Evolutionary conservation across 1,284 basidiomycete species (phyloP).

Genomic region (Austroboletus niveus): DNA sequence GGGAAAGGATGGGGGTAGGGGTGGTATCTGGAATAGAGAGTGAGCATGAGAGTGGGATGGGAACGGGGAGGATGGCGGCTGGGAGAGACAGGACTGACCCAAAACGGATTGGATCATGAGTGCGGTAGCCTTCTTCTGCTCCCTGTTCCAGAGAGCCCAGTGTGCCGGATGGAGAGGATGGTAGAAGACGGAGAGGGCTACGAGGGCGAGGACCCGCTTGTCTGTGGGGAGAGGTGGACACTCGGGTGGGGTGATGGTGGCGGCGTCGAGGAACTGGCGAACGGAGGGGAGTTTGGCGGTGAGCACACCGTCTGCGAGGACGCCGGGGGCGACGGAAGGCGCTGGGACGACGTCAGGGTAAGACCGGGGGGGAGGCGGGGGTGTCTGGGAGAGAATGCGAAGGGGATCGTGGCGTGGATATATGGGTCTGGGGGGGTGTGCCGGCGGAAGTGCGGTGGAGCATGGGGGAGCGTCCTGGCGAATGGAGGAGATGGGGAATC

Average conservation of each 20-base stretch:
- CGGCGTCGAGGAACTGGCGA: conserved; percentile 25
- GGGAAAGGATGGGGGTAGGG: conserved; percentile 33
- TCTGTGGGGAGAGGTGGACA: conserved; percentile 29
- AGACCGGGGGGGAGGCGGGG: conserved; percentile 22
- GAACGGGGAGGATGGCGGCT: background rate
- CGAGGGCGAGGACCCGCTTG: conserved; percentile 32
- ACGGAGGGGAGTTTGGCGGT: conserved; percentile 30
- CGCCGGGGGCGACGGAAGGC: conserved; percentile 29
- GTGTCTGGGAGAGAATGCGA: conserved; percentile 27
- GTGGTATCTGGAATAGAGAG: conserved; percentile 21
- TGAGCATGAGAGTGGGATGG: conserved; percentile 15
- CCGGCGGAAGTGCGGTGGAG: conserved; percentile 20
- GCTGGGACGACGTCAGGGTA: conserved; percentile 21
- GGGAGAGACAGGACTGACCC: conserved; percentile 18
- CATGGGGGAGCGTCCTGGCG: conserved; percentile 27
- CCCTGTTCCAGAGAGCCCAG: conserved; percentile 33
- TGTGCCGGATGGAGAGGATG: conserved; percentile 33
- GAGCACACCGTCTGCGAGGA: conserved; percentile 33
- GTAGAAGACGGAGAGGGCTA: conserved; percentile 33
- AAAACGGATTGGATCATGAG: conserved; percentile 27
- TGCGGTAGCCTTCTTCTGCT: conserved; percentile 31
- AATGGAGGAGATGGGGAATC: conserved; percentile 33
- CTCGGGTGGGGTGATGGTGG: conserved; percentile 28
- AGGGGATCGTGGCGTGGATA: conserved; percentile 35
- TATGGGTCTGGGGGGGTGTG: conserved; percentile 24